Evolutionary conservation across 805 yeast genomes (phyloP).

Genomic region (Myxozyma geophila): DNA sequence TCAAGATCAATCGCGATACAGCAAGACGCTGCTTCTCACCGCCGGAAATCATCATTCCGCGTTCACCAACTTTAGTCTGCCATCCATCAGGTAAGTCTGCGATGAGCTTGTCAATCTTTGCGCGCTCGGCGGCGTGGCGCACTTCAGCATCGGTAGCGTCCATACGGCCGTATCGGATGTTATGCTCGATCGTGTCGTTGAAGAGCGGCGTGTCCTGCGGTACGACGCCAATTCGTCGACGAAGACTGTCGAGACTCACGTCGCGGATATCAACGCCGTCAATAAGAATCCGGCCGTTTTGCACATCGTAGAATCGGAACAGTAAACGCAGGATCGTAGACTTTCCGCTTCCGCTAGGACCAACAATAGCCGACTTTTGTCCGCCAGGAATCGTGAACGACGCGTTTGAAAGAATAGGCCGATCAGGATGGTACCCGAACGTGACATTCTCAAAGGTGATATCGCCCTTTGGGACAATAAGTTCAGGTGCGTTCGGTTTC

Average conservation of each 20-base stretch:
- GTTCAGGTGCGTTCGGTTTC: constrained; percentile 63
- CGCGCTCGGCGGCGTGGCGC: constrained; percentile 62
- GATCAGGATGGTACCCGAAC: constrained; percentile 86
- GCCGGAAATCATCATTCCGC: constrained; percentile 99
- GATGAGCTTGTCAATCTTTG: constrained; percentile 68
- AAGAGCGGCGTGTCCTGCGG: constrained; percentile 98
- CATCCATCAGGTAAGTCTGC: constrained; percentile 79
- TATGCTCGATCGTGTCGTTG: constrained; percentile 86
- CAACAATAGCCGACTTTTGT: constrained; percentile 88
- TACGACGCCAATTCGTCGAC: constrained; percentile 83
- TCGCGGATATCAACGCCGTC: constrained; percentile 87
- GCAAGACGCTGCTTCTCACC: constrained; percentile 97
- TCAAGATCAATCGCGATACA: constrained; percentile 85
- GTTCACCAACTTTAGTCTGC: constrained; percentile 88
- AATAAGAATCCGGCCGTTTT: constrained; percentile 72
- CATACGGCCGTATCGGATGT: constrained; percentile 82
- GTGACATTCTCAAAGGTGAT: constrained; percentile 88
- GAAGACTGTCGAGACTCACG: constrained; percentile 73
- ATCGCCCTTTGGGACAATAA: constrained; percentile 70
- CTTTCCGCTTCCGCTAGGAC: constrained; percentile 96
- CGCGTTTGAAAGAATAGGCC: constrained; percentile 83
- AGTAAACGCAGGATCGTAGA: constrained; percentile 83
- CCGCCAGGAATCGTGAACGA: constrained; percentile 90
- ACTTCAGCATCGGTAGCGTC: constrained; percentile 77
- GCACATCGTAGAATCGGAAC: constrained; percentile 87